phyloP scores from a whole-genome alignment of 495 filamentous ascomycete genomes.

The Platismatia glauca region DNA sequence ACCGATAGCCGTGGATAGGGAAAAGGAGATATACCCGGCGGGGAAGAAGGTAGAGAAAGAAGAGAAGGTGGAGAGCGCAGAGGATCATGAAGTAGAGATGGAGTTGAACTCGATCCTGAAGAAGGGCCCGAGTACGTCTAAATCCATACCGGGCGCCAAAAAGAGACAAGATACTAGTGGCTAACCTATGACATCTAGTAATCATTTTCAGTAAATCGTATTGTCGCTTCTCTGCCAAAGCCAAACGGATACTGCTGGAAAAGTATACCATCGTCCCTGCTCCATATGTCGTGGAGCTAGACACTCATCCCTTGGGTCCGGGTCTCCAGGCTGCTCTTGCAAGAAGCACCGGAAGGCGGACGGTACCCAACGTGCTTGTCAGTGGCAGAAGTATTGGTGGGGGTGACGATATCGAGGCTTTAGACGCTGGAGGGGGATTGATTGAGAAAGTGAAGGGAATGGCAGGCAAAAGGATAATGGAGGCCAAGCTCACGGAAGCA shows the following conservation, averaged over 20 bases:
- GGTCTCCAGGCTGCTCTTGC: slow-evolving; percentile 59
- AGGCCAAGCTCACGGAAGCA: slow-evolving; percentile 31
- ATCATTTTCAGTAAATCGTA: slow-evolving; percentile 94
- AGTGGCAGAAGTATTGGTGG: slow-evolving; percentile 86
- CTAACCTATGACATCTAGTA: slow-evolving; percentile 42
- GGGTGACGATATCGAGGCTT: slow-evolving; percentile 69
- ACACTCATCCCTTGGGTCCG: slow-evolving; percentile 65
- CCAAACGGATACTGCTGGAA: slow-evolving; percentile 73
- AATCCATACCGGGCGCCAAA: not conserved
- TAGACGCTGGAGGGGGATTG: slow-evolving; percentile 62
- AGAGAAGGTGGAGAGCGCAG: slow-evolving; percentile 42
- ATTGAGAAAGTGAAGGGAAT: slow-evolving; percentile 61
- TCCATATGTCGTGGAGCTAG: slow-evolving; percentile 86
- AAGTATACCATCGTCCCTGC: slow-evolving; percentile 72
- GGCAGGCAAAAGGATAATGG: slow-evolving; percentile 60
- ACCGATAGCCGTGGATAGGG: slow-evolving; percentile 17
- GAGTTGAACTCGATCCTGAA: slow-evolving; percentile 69
- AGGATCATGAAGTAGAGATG: slow-evolving; percentile 53
- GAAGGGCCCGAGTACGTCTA: slow-evolving; percentile 62
- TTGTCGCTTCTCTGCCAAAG: slow-evolving; percentile 74
- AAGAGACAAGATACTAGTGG: not conserved
- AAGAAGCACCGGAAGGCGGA: slow-evolving; percentile 66
- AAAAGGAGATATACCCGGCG: slow-evolving; percentile 17
- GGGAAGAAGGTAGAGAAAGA: slow-evolving; percentile 31
- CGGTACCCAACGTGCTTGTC: slow-evolving; percentile 87